These are phyloP conservation scores for Ogataea pilisensis DNA, from an alignment of 805 yeast species.

Conservation along the genomic window DNA sequence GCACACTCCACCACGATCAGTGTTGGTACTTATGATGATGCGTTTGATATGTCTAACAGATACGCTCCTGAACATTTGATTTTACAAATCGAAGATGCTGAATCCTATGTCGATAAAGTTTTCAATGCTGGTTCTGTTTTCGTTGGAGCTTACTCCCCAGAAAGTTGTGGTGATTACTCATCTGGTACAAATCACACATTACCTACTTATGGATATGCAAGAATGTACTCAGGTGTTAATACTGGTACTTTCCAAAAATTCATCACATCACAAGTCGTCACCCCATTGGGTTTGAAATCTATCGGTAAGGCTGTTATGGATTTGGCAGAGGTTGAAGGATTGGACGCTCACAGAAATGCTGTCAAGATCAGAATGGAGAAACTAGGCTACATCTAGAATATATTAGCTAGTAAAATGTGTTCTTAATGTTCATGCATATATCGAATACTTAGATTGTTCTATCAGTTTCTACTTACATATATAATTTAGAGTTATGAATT, in stretches of 20 bases:
- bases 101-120: constrained; percentile 62
- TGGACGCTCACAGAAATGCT: constrained; percentile 96
- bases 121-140: constrained; percentile 95
- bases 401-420: neutral
- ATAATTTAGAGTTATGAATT: too few relatives aligned
- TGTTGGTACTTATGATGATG: constrained; percentile 70
- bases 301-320: constrained; percentile 98
- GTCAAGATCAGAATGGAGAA: constrained; percentile 91
- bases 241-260: constrained; percentile 94
- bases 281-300: constrained; percentile 75
- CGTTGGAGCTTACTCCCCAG: constrained; percentile 96
- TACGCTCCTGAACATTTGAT: constrained; percentile 99
- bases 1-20: constrained; percentile 81
- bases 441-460: too few relatives aligned
- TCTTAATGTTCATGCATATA: too few relatives aligned
- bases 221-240: constrained; percentile 96
- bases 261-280: constrained; percentile 89
- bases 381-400: constrained; percentile 42
- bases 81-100: constrained; percentile 80
- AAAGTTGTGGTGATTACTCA: constrained; percentile 97
- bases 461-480: too few relatives aligned
- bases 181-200: constrained; percentile 97
- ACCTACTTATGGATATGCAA: constrained; percentile 98
- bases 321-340: constrained; percentile 92
- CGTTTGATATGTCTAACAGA: constrained; percentile 79